Conservation (phyloP, 2,329 filamentous ascomycete species). For the Colletotrichum sublineola region DNA sequence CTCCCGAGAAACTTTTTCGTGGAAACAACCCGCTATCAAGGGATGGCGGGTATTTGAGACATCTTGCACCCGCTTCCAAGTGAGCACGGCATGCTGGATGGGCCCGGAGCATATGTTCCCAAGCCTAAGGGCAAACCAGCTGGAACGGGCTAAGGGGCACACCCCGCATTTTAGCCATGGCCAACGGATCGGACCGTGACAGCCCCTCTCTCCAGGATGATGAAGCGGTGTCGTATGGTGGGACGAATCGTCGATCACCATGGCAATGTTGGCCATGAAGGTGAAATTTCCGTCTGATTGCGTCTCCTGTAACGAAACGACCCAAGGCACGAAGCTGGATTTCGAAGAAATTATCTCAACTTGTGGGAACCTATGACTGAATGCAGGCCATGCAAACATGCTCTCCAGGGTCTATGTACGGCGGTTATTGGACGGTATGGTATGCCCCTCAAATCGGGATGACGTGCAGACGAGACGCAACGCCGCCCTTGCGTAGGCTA, state of each 20-base stretch:
- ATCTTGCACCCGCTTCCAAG: neutral
- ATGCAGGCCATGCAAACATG: neutral
- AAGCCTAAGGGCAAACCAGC: neutral
- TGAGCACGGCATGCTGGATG: neutral
- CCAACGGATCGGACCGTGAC: conserved; percentile 4
- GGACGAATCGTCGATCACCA: neutral
- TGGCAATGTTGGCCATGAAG: neutral
- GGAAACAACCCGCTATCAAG: neutral
- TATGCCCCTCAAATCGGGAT: neutral
- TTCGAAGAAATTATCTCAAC: too few relatives aligned
- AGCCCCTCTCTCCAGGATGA: neutral
- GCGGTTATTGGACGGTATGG: neutral
- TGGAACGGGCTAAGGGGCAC: neutral
- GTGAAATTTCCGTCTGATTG: neutral
- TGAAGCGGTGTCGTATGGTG: neutral
- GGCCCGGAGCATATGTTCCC: neutral
- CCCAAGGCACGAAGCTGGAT: neutral
- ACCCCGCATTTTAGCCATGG: neutral
- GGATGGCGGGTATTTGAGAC: neutral
- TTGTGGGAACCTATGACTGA: too few relatives aligned
- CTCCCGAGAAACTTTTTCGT: too few relatives aligned
- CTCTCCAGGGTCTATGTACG: neutral
- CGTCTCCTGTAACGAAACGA: neutral
- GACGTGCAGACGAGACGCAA: neutral
- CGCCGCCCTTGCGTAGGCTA: neutral